A percentile compares a stretch with the other conserved stretches of the same genome.
Conservation (phyloP, 352 stramenopile genomes). For the Albugo candida region DNA sequence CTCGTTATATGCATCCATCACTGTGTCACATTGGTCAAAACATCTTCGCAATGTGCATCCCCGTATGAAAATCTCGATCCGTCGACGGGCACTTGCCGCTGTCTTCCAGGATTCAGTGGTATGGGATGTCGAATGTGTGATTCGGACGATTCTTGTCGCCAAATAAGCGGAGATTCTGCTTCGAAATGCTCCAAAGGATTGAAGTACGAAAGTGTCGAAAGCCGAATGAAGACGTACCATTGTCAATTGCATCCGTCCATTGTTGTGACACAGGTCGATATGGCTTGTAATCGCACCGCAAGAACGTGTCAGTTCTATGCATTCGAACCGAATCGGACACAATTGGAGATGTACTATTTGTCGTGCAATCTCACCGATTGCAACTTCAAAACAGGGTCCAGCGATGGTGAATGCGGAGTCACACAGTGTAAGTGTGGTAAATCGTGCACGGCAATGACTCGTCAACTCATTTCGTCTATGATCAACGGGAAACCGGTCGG, state of each 20-base stretch:
- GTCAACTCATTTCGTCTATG: slow-evolving; percentile 32
- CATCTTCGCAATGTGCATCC: slow-evolving; percentile 16
- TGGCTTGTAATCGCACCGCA: slow-evolving; percentile 30
- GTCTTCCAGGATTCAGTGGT: slow-evolving; percentile 30
- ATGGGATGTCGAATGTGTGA: slow-evolving; percentile 45
- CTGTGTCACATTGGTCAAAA: too few relatives aligned
- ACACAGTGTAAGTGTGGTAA: slow-evolving; percentile 28
- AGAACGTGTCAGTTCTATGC: slow-evolving; percentile 39
- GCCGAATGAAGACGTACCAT: slow-evolving; percentile 39
- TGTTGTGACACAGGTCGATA: slow-evolving; percentile 35
- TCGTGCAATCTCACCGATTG: slow-evolving; percentile 16
- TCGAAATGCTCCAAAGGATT: slow-evolving; percentile 27
- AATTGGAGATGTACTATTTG: slow-evolving; percentile 35
- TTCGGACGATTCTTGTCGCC: slow-evolving; percentile 13
- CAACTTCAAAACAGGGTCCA: slow-evolving; percentile 21
- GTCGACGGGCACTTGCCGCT: slow-evolving; percentile 30
- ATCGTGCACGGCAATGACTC: slow-evolving; percentile 36
- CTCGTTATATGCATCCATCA: too few relatives aligned
- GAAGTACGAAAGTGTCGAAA: slow-evolving; percentile 20
- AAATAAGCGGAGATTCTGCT: slow-evolving; percentile 9
- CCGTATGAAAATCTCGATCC: slow-evolving; percentile 31
- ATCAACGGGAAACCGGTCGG: slow-evolving; percentile 46
- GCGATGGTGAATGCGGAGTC: slow-evolving; percentile 18
- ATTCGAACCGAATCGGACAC: slow-evolving; percentile 29
- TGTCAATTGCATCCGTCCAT: slow-evolving; percentile 29